Base-by-base conservation (phyloP, 2,329 filamentous ascomycete genomes). In the Beauveria caledonica region DNA sequence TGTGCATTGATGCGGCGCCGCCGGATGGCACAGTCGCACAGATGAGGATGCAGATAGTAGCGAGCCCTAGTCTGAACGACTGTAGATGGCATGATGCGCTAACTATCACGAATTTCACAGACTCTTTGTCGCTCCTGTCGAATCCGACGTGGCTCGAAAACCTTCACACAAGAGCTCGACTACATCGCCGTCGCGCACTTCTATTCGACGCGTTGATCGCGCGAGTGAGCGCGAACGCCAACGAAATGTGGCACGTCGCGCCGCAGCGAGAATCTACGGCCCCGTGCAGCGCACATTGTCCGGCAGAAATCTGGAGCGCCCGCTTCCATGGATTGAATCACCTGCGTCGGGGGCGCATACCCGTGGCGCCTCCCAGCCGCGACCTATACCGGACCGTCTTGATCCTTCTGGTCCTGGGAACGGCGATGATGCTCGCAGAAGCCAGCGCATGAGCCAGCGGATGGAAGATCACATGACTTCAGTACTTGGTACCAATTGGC, bases 61-160 rank as follows among this genome's bases (percentile, higher is more conserved):
- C 25, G 19, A 13, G 17, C 42, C 29, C 29, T 21, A 17, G 42
- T 45, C 5, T 17, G 2, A 3, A 36, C 19, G 17, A 23, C 46
- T 25, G 15, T n/a, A 23, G 15, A n/a, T 3, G 29, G 36, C 19
- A 36, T 19, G 19, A 36, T 39, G 21, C 51, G 45, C 52, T 60
- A 39, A 60, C 52, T 46, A 36, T 45, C 10, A 11, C 23, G 7
- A 46, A 45, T 23, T 33, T 19, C 46, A 27, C 63, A 80, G 78
- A 63, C 69, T 80, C 36, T 80, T 78, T 63, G 67, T 78, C 58
- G 75, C 77, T 42, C 77, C 76, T 39, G 73, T 77, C 64, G 74
- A 78, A 64, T 77, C 77, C 52, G 76, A 78, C 62, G 59, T 77
- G 49, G 66, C 70, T 15, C 65, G 69, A 51, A 77, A 76, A 63